These are phyloP conservation scores for Saposhnikovia divaricata DNA, from an alignment of 129 eudicot species.

Conservation along the genomic window DNA sequence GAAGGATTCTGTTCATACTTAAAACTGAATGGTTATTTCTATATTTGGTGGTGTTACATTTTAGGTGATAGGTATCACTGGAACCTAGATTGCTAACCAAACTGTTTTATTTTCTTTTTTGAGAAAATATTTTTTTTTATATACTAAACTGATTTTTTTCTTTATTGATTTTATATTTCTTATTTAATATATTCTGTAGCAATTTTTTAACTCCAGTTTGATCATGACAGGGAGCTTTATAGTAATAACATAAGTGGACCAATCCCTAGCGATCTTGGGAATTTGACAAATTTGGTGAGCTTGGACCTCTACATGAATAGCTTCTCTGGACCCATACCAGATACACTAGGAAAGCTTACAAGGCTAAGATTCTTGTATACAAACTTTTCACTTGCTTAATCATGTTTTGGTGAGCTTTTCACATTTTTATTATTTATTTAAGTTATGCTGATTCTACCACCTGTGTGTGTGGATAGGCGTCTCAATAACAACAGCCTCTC, in stretches of 20 bases:
- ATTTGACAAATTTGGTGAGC: constrained; percentile 81
- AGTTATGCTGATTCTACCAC: not conserved
- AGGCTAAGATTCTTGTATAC: constrained; percentile 66
- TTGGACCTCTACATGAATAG: constrained; percentile 87
- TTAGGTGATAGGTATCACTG: not conserved
- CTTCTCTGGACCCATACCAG: constrained; percentile 77
- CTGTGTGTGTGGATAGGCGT: constrained; percentile 56
- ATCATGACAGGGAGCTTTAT: constrained; percentile 65
- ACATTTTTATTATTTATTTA: not conserved
- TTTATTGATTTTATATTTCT: not conserved
- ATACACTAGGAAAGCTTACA: constrained; percentile 60
- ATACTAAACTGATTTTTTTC: not conserved
- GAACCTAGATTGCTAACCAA: not conserved
- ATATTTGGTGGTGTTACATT: not conserved
- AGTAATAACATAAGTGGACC: constrained; percentile 84
- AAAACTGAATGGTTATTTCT: not conserved
- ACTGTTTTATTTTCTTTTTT: not conserved
- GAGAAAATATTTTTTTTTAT: too few relatives aligned
- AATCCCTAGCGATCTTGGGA: constrained; percentile 75
- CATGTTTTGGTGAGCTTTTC: not conserved
- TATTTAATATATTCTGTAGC: not conserved
- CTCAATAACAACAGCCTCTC: constrained; percentile 83
- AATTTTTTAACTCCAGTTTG: not conserved
- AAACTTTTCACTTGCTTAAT: not conserved
- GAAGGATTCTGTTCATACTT: too few relatives aligned